Conservation (phyloP, 306 rosid genomes). For the Quercus aquifolioides region DNA sequence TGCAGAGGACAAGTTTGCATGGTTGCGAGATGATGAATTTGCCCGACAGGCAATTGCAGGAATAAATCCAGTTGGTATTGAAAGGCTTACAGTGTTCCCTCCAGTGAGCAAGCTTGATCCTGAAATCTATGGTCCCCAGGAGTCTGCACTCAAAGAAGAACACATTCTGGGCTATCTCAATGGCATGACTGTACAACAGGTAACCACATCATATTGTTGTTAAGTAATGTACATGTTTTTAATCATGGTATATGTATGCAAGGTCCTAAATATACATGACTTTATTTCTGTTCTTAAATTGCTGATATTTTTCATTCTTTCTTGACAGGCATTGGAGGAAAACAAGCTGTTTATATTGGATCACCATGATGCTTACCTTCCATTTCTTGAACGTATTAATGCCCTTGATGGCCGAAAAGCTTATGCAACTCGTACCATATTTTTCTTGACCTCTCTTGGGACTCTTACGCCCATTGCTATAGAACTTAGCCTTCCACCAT, state of each 20-base stretch:
- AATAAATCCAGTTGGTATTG: constrained; percentile 76
- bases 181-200: constrained; percentile 94
- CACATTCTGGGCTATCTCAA: constrained; percentile 67
- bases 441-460: constrained; percentile 57
- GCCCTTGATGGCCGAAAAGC: constrained; percentile 87
- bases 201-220: constrained; percentile 17
- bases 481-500: constrained; percentile 80
- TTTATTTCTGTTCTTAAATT: background rate
- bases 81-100: constrained; percentile 72
- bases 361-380: constrained; percentile 81
- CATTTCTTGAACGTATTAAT: constrained; percentile 76
- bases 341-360: constrained; percentile 73
- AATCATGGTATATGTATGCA: background rate
- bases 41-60: constrained; percentile 93
- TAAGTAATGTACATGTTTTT: background rate
- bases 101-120: constrained; percentile 90
- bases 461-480: constrained; percentile 87
- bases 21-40: constrained; percentile 96
- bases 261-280: no score
- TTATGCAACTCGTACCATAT: constrained; percentile 82
- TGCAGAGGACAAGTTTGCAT: constrained; percentile 89
- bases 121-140: constrained; percentile 57
- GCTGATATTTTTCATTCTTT: background rate
- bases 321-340: constrained; percentile 61
- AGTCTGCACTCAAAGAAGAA: constrained; percentile 84